Base-by-base conservation (phyloP, 225 moss, liverwort and hornwort genomes). In the Marchantia polymorpha region DNA sequence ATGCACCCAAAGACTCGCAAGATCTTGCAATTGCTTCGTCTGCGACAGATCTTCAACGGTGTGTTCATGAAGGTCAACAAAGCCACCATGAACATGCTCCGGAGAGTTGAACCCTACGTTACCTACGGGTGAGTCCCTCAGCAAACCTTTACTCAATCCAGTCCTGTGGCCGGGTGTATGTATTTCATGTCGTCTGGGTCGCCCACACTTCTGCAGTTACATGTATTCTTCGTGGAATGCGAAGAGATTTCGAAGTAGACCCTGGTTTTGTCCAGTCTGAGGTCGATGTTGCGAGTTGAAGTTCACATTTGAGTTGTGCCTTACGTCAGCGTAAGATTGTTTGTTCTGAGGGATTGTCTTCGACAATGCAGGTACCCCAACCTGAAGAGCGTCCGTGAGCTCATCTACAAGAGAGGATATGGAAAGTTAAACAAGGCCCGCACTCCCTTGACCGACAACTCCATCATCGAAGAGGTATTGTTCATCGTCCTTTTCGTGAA, bases 51-150 rank as follows among this genome's bases (percentile, higher is more conserved):
- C 54, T 94, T 94, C 80, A 94, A 94, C 59, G 93, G 94, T 22
- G 94, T 95, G 73, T 93, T 95, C 87, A 95, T 94, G 93, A 94
- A 94, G 88, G 93, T 92, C 61, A 94, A 94, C 83, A 94, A 94
- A 90, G 93, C 93, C 14, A 94, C 93, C 16, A 89, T 94, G 82
- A 94, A 92, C 72, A 94, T 94, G 92, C 75, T 94, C 75, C 90
- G 90, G 78, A 89, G 94, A 78, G 94, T 95, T 64, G 94, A 95
- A 83, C 94, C 94, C 0, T 93, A 95, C 64, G 94, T 95, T 39
- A 93, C 94, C 4, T 95, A 92, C 46, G 94, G 92, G 92, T 92
- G 75, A 73, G 84, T 51, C 29, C 15, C 20, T 20, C 11, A 39
- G 30, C 39, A 2, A 15, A 7, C 13, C 31, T 46, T 58, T 5